Conservation (phyloP, 805 yeast species). For the Wickerhamomyces xylosicus region DNA sequence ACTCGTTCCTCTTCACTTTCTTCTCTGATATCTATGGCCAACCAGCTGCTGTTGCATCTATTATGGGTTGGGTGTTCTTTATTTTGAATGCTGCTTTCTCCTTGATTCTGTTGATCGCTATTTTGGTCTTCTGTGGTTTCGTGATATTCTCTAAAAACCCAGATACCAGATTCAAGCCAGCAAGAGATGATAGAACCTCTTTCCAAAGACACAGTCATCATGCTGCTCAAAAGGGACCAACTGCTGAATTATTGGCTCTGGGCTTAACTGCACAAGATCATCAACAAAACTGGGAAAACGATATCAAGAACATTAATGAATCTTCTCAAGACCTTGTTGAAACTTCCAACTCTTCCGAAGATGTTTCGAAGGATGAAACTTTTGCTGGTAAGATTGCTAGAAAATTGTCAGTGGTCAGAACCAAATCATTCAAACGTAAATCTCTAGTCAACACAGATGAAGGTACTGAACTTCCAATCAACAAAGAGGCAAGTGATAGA, state of each 20-base stretch:
- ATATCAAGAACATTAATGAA: slow-evolving; percentile 22
- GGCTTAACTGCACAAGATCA: slow-evolving; percentile 82
- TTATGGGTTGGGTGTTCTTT: slow-evolving; percentile 90
- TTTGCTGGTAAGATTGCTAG: slow-evolving; percentile 34
- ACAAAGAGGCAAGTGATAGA: slow-evolving; percentile 8
- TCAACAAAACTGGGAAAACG: slow-evolving; percentile 61
- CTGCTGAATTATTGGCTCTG: slow-evolving; percentile 54
- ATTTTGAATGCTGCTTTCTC: slow-evolving; percentile 85
- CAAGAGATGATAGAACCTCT: slow-evolving; percentile 85
- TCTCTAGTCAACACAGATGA: slow-evolving; percentile 1
- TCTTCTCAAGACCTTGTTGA: slow-evolving; percentile 5
- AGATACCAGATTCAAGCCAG: slow-evolving; percentile 80
- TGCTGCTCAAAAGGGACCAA: slow-evolving; percentile 21
- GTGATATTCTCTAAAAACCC: slow-evolving; percentile 74
- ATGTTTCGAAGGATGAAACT: slow-evolving; percentile 20
- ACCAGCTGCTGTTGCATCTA: slow-evolving; percentile 64
- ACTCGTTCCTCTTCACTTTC: slow-evolving; percentile 78
- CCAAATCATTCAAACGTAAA: slow-evolving; percentile 14
- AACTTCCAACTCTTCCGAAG: slow-evolving; percentile 9
- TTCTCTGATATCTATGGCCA: slow-evolving; percentile 80
- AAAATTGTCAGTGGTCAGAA: slow-evolving; percentile 26
- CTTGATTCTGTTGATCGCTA: slow-evolving; percentile 57
- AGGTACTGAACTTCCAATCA: not conserved
- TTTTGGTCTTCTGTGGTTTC: slow-evolving; percentile 53
- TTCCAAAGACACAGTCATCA: slow-evolving; percentile 45